Conservation (phyloP, 805 yeast genomes). For the Danielozyma ontarioensis region DNA sequence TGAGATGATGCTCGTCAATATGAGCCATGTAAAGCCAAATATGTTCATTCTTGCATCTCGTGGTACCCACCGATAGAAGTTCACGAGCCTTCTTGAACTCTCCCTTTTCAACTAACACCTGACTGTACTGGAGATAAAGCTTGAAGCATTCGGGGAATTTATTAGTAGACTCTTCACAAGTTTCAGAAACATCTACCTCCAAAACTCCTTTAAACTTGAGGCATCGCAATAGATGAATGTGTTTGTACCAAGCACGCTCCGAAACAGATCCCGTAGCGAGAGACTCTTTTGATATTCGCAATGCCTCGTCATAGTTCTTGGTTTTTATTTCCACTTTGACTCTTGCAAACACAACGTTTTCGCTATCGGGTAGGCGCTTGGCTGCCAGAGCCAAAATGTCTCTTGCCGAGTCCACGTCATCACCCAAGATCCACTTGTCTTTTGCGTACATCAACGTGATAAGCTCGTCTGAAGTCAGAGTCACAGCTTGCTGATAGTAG, state of each 20-base stretch:
- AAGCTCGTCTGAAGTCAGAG: constrained; percentile 37
- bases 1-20: constrained; percentile 39
- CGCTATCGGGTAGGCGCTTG: constrained; percentile 37
- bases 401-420: constrained; percentile 49
- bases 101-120: constrained; percentile 32
- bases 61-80: constrained; percentile 44
- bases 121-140: constrained; percentile 60
- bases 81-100: constrained; percentile 41
- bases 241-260: constrained; percentile 58
- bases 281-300: constrained; percentile 19
- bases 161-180: constrained; percentile 43
- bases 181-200: constrained; percentile 8
- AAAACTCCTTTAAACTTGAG: constrained; percentile 16
- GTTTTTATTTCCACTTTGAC: constrained; percentile 54
- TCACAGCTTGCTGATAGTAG: constrained; percentile 51
- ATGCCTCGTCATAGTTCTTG: constrained; percentile 37
- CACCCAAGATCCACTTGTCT: constrained; percentile 51
- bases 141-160: constrained; percentile 47
- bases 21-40: constrained; percentile 52
- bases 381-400: constrained; percentile 47
- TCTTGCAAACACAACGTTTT: constrained; percentile 67
- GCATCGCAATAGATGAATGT: constrained; percentile 47
- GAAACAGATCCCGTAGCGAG: constrained; percentile 8
- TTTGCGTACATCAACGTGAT: constrained; percentile 69
- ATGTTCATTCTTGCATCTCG: constrained; percentile 35